Base-by-base conservation (phyloP, 163 green algal species). In the Scenedesmus sp. region DNA sequence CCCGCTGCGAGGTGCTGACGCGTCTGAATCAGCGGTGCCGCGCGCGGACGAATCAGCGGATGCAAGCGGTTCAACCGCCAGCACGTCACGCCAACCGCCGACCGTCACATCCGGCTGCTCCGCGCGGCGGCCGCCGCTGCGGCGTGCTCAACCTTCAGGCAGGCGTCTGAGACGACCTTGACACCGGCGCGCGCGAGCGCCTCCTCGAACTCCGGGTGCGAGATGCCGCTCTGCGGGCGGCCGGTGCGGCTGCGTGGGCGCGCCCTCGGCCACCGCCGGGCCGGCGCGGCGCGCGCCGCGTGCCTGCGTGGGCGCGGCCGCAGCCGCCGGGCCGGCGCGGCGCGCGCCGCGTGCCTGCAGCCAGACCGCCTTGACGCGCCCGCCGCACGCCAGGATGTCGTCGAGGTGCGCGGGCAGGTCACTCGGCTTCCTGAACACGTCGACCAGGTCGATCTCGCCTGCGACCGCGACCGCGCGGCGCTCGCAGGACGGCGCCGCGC, bases 111-210 rank as follows among this genome's bases (percentile, higher is more conserved):
- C 17, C 47, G 66, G 69, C 69, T 77, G 22, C 31, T 9, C 69
- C 66, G 44, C 1, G 47, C n/a, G 9, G 67, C 67, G n/a, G 64
- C 50, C 51, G 63, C n/a, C n/a, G n/a, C n/a, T n/a, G n/a, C n/a
- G n/a, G n/a, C 66, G 63, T 87, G 83, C 10, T 92, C 86, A 34
- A 93, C 88, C 70, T 87, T 92, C 0, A 93, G 29, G 83, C 89
- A 93, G 4, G 80, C 53, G 63, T 81, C 64, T 29, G 75, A 70
- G 15, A 91, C 83, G 11, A 91, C 86, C 11, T 77, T 60, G 31
- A 91, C 90, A 28, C 87, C 86, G 13, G 70, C 78, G 4, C 57
- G 57, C 14, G 81, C 80, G 42, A 91, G 54, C 36, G 24, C 18
- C 33, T 73, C 63, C 53, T 94, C 89, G 33, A 86, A 74, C 0